phyloP scores from a whole-genome alignment of 1,284 basidiomycete genomes.

The Neolentinus lepideus region DNA sequence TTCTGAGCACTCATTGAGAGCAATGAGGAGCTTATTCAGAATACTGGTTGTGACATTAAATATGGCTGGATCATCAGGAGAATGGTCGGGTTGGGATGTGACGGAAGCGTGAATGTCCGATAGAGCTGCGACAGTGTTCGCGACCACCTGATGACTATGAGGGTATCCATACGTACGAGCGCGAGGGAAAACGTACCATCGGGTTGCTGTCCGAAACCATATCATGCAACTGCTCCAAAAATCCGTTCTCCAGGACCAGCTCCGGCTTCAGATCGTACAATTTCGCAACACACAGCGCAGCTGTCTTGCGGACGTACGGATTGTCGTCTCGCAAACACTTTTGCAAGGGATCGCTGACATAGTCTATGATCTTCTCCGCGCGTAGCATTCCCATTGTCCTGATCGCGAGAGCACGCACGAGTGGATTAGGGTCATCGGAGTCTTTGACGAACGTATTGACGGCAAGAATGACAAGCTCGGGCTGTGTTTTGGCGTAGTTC shows the following conservation, averaged over 20 bases:
- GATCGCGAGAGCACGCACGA: constrained; percentile 94
- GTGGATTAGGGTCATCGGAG: constrained; percentile 92
- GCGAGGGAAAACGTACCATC: constrained; percentile 58
- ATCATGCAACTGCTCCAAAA: constrained; percentile 82
- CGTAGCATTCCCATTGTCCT: constrained; percentile 96
- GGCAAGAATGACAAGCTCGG: constrained; percentile 94
- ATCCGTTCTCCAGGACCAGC: constrained; percentile 92
- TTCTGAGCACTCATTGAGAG: constrained; percentile 97
- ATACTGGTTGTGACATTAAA: constrained; percentile 81
- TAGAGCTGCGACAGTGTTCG: constrained; percentile 91
- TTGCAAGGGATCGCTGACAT: constrained; percentile 90
- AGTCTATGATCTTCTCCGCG: constrained; percentile 98
- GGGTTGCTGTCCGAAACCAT: constrained; percentile 96
- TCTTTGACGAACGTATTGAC: constrained; percentile 99
- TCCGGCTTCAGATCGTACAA: constrained; percentile 96
- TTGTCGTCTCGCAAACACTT: constrained; percentile 92
- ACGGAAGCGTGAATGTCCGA: constrained; percentile 83
- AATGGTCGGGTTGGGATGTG: constrained; percentile 43
- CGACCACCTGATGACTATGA: constrained; percentile 68
- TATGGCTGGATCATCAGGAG: constrained; percentile 55
- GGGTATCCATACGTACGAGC: constrained; percentile 6
- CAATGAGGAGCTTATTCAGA: constrained; percentile 88
- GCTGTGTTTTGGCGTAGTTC: constrained; percentile 98
- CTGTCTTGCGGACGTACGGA: constrained; percentile 97
- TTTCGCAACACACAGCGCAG: constrained; percentile 93